Evolutionary conservation across 306 rosid species (phyloP).

Genomic region (Prunus mira): DNA sequence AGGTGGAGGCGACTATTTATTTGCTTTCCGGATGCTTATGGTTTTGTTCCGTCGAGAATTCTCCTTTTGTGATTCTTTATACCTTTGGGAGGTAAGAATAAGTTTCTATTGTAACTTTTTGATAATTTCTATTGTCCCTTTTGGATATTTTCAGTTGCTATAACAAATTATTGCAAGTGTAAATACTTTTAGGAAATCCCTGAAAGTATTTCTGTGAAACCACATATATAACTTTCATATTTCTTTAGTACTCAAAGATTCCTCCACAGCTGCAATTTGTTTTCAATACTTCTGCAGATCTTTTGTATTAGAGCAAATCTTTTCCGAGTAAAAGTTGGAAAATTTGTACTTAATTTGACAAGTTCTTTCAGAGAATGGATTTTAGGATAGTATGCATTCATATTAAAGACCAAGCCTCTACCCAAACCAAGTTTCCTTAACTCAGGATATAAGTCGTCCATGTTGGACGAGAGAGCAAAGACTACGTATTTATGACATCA

Average conservation of each 20-base stretch:
- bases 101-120: constrained; percentile 1
- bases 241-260: neutral
- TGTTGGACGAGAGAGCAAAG: neutral
- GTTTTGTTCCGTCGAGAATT: constrained; percentile 97
- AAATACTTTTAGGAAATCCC: neutral
- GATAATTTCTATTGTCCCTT: neutral
- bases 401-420: neutral
- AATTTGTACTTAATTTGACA: neutral
- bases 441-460: neutral
- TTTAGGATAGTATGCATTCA: neutral
- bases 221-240: neutral
- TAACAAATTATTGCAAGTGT: neutral
- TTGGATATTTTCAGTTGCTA: neutral
- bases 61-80: constrained; percentile 94
- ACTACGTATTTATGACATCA: neutral
- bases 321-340: neutral
- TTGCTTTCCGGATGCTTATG: constrained; percentile 99
- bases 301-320: neutral
- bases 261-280: neutral
- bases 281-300: neutral
- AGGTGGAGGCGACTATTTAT: constrained; percentile 95
- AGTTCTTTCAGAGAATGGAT: neutral
- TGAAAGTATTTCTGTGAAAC: neutral
- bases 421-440: neutral
- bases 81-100: constrained; percentile 91